Conservation (phyloP, 2,329 filamentous ascomycete genomes). For the Exophiala sideris region DNA sequence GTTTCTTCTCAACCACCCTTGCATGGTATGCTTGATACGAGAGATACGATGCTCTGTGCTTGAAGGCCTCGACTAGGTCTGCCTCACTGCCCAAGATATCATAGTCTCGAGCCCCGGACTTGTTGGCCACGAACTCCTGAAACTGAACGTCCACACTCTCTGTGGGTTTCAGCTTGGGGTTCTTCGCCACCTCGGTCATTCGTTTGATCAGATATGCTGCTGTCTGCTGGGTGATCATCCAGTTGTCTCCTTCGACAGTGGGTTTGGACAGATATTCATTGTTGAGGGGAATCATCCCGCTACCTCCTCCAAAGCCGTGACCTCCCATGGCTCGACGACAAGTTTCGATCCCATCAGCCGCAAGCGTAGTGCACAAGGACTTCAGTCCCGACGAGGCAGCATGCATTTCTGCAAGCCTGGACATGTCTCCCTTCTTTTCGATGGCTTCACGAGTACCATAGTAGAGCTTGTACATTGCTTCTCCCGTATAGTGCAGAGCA, state of each 20-base stretch:
- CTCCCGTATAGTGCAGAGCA: slow-evolving; percentile 44
- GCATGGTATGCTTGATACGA: slow-evolving; percentile 40
- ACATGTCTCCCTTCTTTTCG: slow-evolving; percentile 48
- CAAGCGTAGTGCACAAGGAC: slow-evolving; percentile 51
- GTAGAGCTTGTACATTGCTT: slow-evolving; percentile 52
- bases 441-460: slow-evolving; percentile 44
- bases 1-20: slow-evolving; percentile 44
- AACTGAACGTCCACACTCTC: slow-evolving; percentile 48
- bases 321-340: slow-evolving; percentile 54
- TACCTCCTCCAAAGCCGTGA: slow-evolving; percentile 53
- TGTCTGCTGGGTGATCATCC: slow-evolving; percentile 57
- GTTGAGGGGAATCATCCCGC: slow-evolving; percentile 52
- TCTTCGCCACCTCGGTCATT: slow-evolving; percentile 42
- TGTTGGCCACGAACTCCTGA: slow-evolving; percentile 36
- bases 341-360: slow-evolving; percentile 54
- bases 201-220: slow-evolving; percentile 52
- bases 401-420: slow-evolving; percentile 50
- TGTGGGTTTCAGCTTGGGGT: slow-evolving; percentile 32
- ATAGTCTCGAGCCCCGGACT: slow-evolving; percentile 22
- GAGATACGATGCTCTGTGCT: slow-evolving; percentile 44
- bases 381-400: slow-evolving; percentile 54
- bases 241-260: slow-evolving; percentile 56
- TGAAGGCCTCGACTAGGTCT: slow-evolving; percentile 44
- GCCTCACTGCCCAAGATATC: slow-evolving; percentile 36
- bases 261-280: slow-evolving; percentile 52